Evolutionary conservation across 2,329 filamentous ascomycete species (phyloP), one percentile per base, ranked within the genome.

Genomic region (Cladophialophora immunda): DNA sequence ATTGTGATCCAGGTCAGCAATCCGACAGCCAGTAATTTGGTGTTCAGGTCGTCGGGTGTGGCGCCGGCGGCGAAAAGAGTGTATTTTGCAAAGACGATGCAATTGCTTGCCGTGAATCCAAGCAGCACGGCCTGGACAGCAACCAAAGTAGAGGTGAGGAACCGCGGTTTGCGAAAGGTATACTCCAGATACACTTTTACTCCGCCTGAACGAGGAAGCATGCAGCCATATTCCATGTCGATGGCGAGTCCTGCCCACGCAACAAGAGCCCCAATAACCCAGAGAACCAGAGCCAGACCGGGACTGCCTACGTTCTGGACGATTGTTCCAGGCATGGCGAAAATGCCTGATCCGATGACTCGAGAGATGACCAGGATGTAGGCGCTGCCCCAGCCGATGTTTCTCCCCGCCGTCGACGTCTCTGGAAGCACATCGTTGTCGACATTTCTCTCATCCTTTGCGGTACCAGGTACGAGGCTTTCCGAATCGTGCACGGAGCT

Each of bases 161-260:
- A 88, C 5, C 84, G 83, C 1, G 90, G 90, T 34, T 81, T 81
- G 1, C 85, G 84, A 74, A 90, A 92, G 0, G 87, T 87, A 75
- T 89, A 90, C 75, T 92, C 89, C 53, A 92, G 83, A 73, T 91
- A 92, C 6, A 91, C 88, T 77, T 92, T 92, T 29, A 86, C 81
- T 27, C 89, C 90, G 6, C 90, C 90, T 0, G 87, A 90, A 0
- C 89, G 82, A 17, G 90, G 90, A 15, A 92, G 79, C 89, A 91
- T 91, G 72, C 85, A 89, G 0, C 90, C 90, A 72, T 87, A 90
- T 73, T 92, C 90, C 58, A 92, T 82, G 6, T 84, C 84, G 0
- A 92, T 83, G 2, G 84, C 83, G 2, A 92, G 79, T 0, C 87
- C 87, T 59, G 85, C 89, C 7, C 84, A 87, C 0, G 88, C 85